Evolutionary conservation across 176 grass and related monocot species (phyloP), one percentile per base, ranked within the genome.

Genomic region (Ampelocalamus luodianensis): DNA sequence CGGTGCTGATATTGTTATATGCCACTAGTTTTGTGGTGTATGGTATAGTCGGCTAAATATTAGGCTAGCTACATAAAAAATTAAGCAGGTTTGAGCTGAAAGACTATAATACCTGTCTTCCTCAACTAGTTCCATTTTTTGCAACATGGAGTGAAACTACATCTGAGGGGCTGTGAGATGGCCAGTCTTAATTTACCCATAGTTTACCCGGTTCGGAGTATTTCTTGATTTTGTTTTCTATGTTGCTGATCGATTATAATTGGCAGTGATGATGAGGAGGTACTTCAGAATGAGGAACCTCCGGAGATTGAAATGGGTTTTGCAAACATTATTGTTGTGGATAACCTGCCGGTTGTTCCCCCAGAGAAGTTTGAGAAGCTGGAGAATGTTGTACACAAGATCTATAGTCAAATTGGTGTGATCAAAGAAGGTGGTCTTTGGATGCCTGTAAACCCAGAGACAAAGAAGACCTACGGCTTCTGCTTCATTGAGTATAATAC

Each of bases 281-380:
- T 95, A 64, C 85, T 93, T 43, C 85, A 54, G 10, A 15, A 87
- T 44, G 95, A 97, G 58, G 93, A 95, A 8, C 51, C 82, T n/a
- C 85, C 89, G 12, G 95, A 97, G 60, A 83, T 91, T 71, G 95
- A 95, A 46, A 76, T 81, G 48, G 87, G 93, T 38, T 93, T 92
- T 55, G 81, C 82, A 20, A 97, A 95, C 51, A 65, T 93, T 40
- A 73, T 95, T 53, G 87, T 95, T 0, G 93, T 93, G 18, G 93
- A 97, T 83, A 97, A 97, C 78, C 87, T 97, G 8, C 93, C 95
- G 0, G 84, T 97, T 37, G 92, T 97, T 44, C 82, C 93, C 16
- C 92, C 91, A 3, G 91, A 93, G 59, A 97, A 97, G 66, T 97
- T 91, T 85, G 91, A 94, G 24, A 97, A 97, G 87, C 82, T 97